Base-by-base conservation (phyloP, 169 alveolate genomes). In the Plasmodium cynomolgi region DNA sequence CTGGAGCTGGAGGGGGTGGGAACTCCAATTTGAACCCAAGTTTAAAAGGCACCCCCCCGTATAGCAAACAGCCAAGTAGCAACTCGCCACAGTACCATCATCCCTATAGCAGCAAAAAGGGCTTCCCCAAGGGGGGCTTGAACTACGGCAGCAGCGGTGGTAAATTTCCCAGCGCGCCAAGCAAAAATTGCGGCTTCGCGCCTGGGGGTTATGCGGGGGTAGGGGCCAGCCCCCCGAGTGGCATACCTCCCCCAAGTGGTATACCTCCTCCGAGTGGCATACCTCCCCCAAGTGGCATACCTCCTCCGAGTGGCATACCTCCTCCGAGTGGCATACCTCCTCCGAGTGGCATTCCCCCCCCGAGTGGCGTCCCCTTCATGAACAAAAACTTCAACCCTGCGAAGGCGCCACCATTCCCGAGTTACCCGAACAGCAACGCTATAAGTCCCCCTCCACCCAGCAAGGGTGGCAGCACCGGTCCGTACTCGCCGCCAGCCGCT, bases 41-140 rank as follows among this genome's bases (percentile, higher is more conserved):
- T 47, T 72, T 84, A 41, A 68, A 72, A 84, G 54, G 44, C 37
- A 26, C 23, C 79, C 15, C 92, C 2, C 72, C 29, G 20, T 72
- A 72, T 84, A 73, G 33, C 56, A 84, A 72, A 72, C 91, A 50
- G 15, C 58, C 84, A 11, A 84, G 50, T 72, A 84, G 54, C 75
- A 39, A 33, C 11, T 37, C 37, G 34, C 75, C 26, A 81, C 68
- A 72, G 68, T 47, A 41, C 33, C 58, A 71, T 72, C 92, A 71
- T 23, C 29, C 77, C 1, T 62, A 23, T 20, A 20, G 13, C 34
- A 6, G 17, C n/a, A 68, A 29, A 1, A 68, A 68, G 37, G n/a
- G n/a, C n/a, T 68, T 8, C 39, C 37, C 37, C 37, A 68, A 26
- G 41, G 77, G 77, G 77, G 37, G 77, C 77, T 5, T 17, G 34